Percentiles rank a stretch among this genome's conserved stretches.
These are phyloP conservation scores for Vickermania spadyakhi DNA, from an alignment of 208 protist species.

Conservation along the genomic window DNA sequence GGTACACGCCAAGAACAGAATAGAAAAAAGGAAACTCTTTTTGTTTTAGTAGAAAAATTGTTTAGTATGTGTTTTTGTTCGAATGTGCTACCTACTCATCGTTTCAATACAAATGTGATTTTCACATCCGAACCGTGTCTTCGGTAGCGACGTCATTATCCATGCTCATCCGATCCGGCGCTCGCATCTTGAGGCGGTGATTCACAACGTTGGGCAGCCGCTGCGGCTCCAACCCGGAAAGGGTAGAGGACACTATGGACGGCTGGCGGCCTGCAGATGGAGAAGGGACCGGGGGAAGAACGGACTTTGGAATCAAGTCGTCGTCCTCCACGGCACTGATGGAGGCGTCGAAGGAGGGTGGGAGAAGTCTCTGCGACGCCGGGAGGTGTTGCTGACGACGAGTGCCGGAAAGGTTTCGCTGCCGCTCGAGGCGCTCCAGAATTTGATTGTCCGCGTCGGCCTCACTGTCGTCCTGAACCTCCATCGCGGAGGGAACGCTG, in stretches of 20 bases:
- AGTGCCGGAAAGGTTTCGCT: background rate
- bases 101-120: too few species aligned
- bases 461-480: background rate
- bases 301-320: background rate
- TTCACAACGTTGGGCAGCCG: background rate
- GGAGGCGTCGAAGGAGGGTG: background rate
- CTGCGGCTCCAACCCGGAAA: background rate
- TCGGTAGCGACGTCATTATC: background rate
- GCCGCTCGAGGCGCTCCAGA: background rate
- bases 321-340: background rate
- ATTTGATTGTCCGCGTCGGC: background rate
- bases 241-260: background rate
- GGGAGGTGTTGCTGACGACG: background rate
- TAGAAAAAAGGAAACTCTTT: constrained; percentile 2
- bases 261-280: background rate
- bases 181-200: background rate
- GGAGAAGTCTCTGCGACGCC: background rate
- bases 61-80: too few species aligned
- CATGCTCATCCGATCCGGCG: background rate
- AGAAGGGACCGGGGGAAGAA: background rate
- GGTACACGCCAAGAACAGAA: background rate
- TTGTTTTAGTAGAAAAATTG: too few species aligned
- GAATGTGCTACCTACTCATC: too few species aligned
- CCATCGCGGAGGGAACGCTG: too few species aligned
- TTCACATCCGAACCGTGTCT: too few species aligned